These are phyloP conservation scores for Penicillium sp. DNA, from an alignment of 2,329 filamentous ascomycete species.

Conservation along the genomic window DNA sequence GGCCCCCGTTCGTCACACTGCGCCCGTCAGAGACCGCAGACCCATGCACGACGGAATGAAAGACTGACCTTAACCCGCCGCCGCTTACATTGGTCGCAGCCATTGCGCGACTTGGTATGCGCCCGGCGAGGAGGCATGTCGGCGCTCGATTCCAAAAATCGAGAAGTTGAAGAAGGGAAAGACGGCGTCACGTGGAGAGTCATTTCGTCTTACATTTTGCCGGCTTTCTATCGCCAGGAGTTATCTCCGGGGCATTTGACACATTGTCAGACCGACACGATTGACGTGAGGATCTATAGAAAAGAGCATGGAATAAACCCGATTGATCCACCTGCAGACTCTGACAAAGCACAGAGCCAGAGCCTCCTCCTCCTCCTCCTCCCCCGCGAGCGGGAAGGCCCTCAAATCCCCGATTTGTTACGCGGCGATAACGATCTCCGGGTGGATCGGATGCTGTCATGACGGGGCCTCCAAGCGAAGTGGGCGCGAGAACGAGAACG, in stretches of 20 bases:
- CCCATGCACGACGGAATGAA: neutral
- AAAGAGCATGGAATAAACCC: neutral
- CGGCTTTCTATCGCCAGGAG: neutral
- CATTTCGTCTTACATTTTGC: neutral
- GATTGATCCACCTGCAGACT: neutral
- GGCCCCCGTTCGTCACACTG: constrained; percentile 42
- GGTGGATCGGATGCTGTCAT: constrained; percentile 11
- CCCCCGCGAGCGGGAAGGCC: neutral
- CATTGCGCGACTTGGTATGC: constrained; percentile 45
- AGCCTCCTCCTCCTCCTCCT: neutral
- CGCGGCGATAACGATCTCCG: constrained; percentile 4
- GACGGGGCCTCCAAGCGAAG: constrained; percentile 11
- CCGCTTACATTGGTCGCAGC: constrained; percentile 43
- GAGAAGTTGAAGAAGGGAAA: neutral
- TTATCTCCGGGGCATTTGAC: neutral
- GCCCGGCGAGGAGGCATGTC: constrained; percentile 40
- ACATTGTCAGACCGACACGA: too few species aligned
- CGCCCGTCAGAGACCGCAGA: neutral
- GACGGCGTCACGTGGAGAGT: constrained; percentile 8
- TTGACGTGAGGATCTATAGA: neutral
- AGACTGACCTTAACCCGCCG: constrained; percentile 41
- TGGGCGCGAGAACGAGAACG: constrained; percentile 25
- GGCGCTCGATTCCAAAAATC: neutral
- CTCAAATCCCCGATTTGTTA: neutral
- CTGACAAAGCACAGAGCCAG: neutral